These are phyloP conservation scores for Aspergillus chevalieri DNA, from an alignment of 2,329 filamentous ascomycete species.

Conservation along the genomic window DNA sequence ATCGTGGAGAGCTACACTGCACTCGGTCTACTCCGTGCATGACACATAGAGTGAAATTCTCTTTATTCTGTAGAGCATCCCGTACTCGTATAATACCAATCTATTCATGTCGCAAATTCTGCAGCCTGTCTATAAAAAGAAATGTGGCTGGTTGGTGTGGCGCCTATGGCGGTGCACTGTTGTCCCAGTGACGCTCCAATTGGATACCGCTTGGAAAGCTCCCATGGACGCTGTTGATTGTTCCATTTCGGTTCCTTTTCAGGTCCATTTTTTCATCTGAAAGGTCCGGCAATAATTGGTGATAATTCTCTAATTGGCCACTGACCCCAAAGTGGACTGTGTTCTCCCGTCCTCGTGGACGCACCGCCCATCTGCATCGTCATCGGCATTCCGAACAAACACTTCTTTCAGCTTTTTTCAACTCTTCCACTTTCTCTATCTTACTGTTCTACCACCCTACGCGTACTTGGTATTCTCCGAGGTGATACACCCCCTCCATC, in stretches of 20 bases:
- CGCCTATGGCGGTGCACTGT: neutral
- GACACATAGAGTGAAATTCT: too few species aligned
- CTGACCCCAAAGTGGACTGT: too few species aligned
- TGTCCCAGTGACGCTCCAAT: neutral
- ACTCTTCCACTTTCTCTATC: neutral
- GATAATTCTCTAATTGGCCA: neutral
- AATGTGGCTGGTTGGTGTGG: neutral
- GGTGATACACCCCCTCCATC: neutral
- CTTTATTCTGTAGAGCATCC: too few species aligned
- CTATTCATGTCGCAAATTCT: neutral
- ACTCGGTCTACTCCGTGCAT: too few species aligned
- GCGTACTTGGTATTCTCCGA: neutral
- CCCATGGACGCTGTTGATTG: neutral
- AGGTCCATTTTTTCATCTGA: neutral
- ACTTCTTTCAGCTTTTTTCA: too few species aligned
- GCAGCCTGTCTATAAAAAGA: neutral
- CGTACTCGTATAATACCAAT: too few species aligned
- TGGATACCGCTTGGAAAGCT: neutral
- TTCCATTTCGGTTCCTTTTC: neutral
- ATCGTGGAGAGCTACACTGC: too few species aligned
- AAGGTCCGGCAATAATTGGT: too few species aligned
- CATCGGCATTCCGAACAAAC: too few species aligned
- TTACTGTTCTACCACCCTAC: neutral
- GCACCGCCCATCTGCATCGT: too few species aligned
- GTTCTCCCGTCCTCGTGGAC: too few species aligned